phyloP scores from a whole-genome alignment of 345 rosid genomes.

The Toxicodendron radicans region DNA sequence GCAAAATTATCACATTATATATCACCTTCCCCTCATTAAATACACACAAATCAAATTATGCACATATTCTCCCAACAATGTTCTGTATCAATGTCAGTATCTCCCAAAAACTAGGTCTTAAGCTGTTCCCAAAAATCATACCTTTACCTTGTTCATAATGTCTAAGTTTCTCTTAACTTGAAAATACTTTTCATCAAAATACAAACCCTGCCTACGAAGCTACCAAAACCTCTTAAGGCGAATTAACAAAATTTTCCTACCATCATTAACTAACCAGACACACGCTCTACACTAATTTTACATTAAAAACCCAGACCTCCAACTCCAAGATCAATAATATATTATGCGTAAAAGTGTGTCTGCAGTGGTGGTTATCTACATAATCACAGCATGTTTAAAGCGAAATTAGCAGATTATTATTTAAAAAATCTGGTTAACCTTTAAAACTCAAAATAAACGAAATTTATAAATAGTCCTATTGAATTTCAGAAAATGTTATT shows the following conservation, averaged over 20 bases:
- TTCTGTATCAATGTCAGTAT: background rate
- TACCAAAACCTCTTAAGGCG: too few relatives aligned
- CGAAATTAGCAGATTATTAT: background rate
- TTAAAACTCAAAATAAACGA: background rate
- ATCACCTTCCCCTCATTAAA: background rate
- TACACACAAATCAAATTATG: background rate
- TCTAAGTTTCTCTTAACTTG: background rate
- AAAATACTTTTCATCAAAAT: background rate
- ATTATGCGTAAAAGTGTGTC: background rate
- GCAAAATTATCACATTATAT: background rate
- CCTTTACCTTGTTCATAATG: background rate
- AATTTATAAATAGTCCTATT: background rate
- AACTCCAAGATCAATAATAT: background rate
- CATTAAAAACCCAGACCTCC: background rate
- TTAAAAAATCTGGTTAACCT: background rate
- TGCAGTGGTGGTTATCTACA: background rate
- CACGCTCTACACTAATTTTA: background rate
- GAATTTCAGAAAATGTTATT: background rate
- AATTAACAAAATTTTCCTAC: background rate
- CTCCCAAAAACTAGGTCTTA: background rate
- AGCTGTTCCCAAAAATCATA: background rate
- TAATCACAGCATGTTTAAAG: background rate
- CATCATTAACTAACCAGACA: background rate
- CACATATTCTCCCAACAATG: background rate
- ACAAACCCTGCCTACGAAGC: background rate